These are phyloP conservation scores for Penicillium sp. DNA, from an alignment of 2,329 filamentous ascomycete genomes.

Conservation along the genomic window DNA sequence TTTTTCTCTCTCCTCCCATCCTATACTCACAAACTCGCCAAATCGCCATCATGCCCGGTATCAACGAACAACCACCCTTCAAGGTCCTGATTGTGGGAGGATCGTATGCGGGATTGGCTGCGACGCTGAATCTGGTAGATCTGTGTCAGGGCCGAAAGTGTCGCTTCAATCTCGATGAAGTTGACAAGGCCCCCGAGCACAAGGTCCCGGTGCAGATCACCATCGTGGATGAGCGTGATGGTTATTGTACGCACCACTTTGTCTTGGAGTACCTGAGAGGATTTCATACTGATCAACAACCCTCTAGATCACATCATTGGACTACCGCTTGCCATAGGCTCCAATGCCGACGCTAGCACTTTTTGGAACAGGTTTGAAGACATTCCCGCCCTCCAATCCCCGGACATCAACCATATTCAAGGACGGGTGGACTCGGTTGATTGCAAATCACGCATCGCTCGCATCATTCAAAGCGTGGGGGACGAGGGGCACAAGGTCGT, in stretches of 20 bases:
- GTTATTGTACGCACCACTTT: conserved; percentile 62
- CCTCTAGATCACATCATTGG: conserved; percentile 6
- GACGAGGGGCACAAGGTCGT: conserved; percentile 4
- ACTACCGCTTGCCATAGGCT: conserved; percentile 3
- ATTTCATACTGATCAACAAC: neutral
- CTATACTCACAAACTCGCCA: no score
- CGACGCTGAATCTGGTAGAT: conserved; percentile 68
- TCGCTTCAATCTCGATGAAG: conserved; percentile 3
- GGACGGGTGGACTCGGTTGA: conserved; percentile 6
- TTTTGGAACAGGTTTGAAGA: conserved; percentile 9
- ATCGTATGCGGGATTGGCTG: conserved; percentile 69
- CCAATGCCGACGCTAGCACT: neutral
- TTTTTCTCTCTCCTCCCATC: neutral
- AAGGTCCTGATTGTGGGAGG: conserved; percentile 69
- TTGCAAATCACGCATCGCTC: conserved; percentile 3
- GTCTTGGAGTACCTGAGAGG: neutral
- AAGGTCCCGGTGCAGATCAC: conserved; percentile 56
- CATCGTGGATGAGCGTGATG: conserved; percentile 73
- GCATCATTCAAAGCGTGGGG: neutral
- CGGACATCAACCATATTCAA: conserved; percentile 4
- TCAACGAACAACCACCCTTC: conserved; percentile 32
- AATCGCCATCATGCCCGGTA: conserved; percentile 10
- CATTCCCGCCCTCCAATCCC: conserved; percentile 5
- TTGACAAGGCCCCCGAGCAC: conserved; percentile 52
- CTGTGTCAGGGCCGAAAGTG: conserved; percentile 54